These are phyloP conservation scores for Liquidambar formosana DNA, from an alignment of 164 flowering plant species.

Conservation along the genomic window DNA sequence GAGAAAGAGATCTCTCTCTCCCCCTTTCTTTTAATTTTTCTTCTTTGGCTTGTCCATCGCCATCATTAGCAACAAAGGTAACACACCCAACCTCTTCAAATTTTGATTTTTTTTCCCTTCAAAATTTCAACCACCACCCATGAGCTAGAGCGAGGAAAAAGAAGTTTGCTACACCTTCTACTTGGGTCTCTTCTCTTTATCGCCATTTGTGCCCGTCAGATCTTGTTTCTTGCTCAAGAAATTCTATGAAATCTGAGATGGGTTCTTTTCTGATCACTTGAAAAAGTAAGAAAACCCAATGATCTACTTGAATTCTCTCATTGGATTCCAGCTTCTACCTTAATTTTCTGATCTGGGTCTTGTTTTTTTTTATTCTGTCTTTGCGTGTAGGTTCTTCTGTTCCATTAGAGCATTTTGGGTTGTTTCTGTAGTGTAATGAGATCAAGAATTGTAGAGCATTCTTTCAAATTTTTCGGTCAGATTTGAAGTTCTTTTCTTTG, in stretches of 20 bases:
- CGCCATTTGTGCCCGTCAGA: slow-evolving; percentile 17
- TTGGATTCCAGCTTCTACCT: slow-evolving; percentile 15
- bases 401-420: slow-evolving; percentile 2
- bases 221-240: slow-evolving; percentile 26
- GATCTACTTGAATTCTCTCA: slow-evolving; percentile 18
- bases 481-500: background rate
- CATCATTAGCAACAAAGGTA: slow-evolving; percentile 42
- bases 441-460: slow-evolving; percentile 8
- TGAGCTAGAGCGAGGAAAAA: slow-evolving; percentile 11
- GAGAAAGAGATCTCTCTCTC: slow-evolving; percentile 24
- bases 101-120: slow-evolving; percentile 27
- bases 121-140: slow-evolving; percentile 39
- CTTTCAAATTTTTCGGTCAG: slow-evolving; percentile 1
- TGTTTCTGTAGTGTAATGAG: background rate
- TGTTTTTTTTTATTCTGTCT: slow-evolving; percentile 5
- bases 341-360: slow-evolving; percentile 39
- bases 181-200: background rate
- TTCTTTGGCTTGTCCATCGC: slow-evolving; percentile 32
- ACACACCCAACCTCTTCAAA: slow-evolving; percentile 24
- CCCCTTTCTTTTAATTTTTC: slow-evolving; percentile 21
- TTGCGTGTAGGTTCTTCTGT: slow-evolving; percentile 12
- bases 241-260: slow-evolving; percentile 17
- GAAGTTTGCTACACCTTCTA: background rate
- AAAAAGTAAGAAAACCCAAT: slow-evolving; percentile 12
- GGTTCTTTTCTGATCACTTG: slow-evolving; percentile 23